Evolutionary conservation across 768 basidiomycete genomes (phyloP), one percentile per base, ranked within the genome.

Genomic region (Plicaturopsis crispa): DNA sequence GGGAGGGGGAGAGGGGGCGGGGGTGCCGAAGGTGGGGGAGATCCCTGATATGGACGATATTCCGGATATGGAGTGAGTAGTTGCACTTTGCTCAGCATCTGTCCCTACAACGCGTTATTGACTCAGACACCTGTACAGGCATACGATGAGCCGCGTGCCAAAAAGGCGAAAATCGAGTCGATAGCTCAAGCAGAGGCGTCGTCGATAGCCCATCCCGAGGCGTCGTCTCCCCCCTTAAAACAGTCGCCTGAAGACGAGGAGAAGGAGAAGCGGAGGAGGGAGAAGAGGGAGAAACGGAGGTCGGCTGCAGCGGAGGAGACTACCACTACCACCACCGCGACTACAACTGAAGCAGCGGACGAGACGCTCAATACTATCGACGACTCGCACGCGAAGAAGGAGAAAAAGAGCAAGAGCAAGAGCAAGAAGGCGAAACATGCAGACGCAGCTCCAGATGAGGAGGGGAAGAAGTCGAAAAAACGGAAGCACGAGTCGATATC

Each of bases 41-140:
- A 89, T 84, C n/a, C 90, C 91, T 19, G 82, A 97, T 68, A 70
- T 97, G 50, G 92, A 94, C 55, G 92, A 97, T 60, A 98, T 98
- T 39, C 96, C 96, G 4, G 96, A 98, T 65, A 96, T 99, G 90
- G 92, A 96, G 57, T 89, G 91, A 52, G 92, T n/a, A n/a, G n/a
- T n/a, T n/a, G n/a, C n/a, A n/a, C n/a, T n/a, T n/a, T n/a, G n/a
- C n/a, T n/a, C n/a, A n/a, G n/a, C n/a, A n/a, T n/a, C n/a, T n/a
- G n/a, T n/a, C n/a, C n/a, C n/a, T n/a, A n/a, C n/a, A n/a, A n/a
- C n/a, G n/a, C n/a, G n/a, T n/a, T n/a, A n/a, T n/a, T n/a, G n/a
- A n/a, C n/a, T n/a, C n/a, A n/a, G n/a, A n/a, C n/a, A n/a, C n/a
- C n/a, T n/a, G n/a, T n/a, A 49, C 48, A 44, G 42, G 35, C 34